These are phyloP conservation scores for Leucoagaricus sp. DNA, from an alignment of 1,284 basidiomycete species.

Conservation along the genomic window DNA sequence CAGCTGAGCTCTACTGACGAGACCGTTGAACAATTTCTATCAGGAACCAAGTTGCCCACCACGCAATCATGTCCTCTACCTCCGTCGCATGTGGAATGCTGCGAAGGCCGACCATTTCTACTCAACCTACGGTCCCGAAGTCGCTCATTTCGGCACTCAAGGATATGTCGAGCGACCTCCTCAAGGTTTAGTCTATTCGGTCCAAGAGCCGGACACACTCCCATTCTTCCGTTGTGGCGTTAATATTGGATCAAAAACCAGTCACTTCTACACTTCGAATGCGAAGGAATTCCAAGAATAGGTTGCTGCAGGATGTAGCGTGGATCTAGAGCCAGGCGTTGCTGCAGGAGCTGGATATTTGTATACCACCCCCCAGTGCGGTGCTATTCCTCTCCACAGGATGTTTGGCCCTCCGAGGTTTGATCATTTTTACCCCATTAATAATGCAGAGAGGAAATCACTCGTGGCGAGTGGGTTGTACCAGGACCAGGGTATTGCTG, in stretches of 20 bases:
- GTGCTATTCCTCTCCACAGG: conserved; percentile 8
- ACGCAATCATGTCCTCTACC: background rate
- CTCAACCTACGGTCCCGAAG: background rate
- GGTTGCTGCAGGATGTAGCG: background rate
- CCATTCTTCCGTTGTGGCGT: conserved; percentile 2
- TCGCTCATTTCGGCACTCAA: background rate
- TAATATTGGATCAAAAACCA: background rate
- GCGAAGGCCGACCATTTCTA: conserved; percentile 4
- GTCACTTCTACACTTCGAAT: conserved; percentile 10
- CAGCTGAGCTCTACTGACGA: background rate
- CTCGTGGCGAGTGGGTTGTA: background rate
- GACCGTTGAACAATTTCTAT: too few species aligned
- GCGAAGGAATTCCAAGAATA: background rate
- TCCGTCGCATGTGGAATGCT: conserved; percentile 4
- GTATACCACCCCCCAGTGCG: background rate
- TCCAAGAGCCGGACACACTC: background rate
- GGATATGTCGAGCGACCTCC: background rate
- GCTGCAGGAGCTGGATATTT: conserved; percentile 7
- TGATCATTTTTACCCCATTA: conserved; percentile 12
- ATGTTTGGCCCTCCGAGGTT: background rate
- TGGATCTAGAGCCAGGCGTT: background rate
- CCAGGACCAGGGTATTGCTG: conserved; percentile 11
- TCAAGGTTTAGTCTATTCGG: background rate
- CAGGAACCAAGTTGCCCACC: background rate
- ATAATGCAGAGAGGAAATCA: background rate